phyloP scores from a whole-genome alignment of 768 basidiomycete species.

The Lentinula aciculospora region DNA sequence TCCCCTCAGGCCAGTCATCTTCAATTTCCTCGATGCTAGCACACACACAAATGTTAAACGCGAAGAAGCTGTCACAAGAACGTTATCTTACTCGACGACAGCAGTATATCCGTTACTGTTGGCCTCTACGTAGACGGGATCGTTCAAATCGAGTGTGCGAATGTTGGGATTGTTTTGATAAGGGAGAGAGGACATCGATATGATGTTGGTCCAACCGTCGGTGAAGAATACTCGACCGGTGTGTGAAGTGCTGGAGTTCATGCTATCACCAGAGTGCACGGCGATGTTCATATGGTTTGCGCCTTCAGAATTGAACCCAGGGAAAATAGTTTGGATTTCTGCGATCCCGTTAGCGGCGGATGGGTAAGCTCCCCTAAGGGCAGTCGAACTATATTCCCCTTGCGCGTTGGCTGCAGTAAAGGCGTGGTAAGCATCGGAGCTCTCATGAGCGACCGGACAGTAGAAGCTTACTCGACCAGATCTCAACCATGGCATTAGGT shows the following conservation, averaged over 20 bases:
- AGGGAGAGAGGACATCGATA: constrained; percentile 2
- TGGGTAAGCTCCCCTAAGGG: constrained; percentile 28
- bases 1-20: constrained; percentile 26
- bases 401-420: constrained; percentile 24
- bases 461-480: constrained; percentile 23
- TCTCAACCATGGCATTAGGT: constrained; percentile 31
- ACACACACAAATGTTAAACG: not conserved
- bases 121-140: constrained; percentile 16
- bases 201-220: constrained; percentile 25
- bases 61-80: not conserved
- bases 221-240: constrained; percentile 35
- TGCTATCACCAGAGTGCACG: constrained; percentile 23
- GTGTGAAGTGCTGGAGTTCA: constrained; percentile 22
- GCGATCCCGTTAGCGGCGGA: constrained; percentile 30
- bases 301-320: constrained; percentile 27
- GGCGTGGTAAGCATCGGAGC: not conserved
- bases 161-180: constrained; percentile 14
- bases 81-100: constrained; percentile 20
- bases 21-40: constrained; percentile 18
- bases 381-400: constrained; percentile 26
- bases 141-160: constrained; percentile 18
- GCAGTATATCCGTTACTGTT: constrained; percentile 22
- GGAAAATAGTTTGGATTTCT: constrained; percentile 31
- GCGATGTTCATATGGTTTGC: constrained; percentile 32
- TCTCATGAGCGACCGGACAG: not conserved